Evolutionary conservation across 139 green algal species (phyloP).

Genomic region (Chlamydomonas incerta): DNA sequence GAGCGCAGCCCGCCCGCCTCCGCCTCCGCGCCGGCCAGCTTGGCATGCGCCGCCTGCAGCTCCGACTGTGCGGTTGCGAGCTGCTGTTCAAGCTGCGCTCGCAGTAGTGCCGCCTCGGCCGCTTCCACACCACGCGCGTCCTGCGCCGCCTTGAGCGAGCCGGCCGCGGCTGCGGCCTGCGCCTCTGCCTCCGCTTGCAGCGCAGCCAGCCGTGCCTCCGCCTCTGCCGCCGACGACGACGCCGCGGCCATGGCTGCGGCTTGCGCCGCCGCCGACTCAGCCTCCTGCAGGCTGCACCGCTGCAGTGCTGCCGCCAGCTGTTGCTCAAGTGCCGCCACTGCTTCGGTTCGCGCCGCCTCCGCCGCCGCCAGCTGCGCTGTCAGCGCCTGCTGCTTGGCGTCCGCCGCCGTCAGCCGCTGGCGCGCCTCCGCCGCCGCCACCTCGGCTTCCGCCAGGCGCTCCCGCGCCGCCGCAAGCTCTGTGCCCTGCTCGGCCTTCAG

Average conservation of each 20-base stretch:
- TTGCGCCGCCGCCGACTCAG: not conserved
- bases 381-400: not conserved
- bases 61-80: not conserved
- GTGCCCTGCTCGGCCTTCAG: no score
- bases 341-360: not conserved
- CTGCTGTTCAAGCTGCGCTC: not conserved
- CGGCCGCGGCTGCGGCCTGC: not conserved
- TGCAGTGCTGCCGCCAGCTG: not conserved
- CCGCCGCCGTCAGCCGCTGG: not conserved
- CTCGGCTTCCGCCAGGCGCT: no score
- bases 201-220: no score
- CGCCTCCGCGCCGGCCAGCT: not conserved
- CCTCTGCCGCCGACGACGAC: not conserved
- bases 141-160: not conserved
- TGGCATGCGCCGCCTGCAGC: not conserved
- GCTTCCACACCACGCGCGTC: not conserved
- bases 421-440: not conserved
- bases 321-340: not conserved
- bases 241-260: not conserved
- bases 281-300: not conserved
- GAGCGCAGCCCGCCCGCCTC: not conserved
- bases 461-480: no score
- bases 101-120: not conserved
- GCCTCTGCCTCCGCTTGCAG: no score
- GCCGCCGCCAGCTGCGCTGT: not conserved